Percentiles rank a stretch among this genome's conserved stretches.
These are phyloP conservation scores for Penicillium robsamsonii DNA, from an alignment of 495 filamentous ascomycete genomes.

Conservation along the genomic window DNA sequence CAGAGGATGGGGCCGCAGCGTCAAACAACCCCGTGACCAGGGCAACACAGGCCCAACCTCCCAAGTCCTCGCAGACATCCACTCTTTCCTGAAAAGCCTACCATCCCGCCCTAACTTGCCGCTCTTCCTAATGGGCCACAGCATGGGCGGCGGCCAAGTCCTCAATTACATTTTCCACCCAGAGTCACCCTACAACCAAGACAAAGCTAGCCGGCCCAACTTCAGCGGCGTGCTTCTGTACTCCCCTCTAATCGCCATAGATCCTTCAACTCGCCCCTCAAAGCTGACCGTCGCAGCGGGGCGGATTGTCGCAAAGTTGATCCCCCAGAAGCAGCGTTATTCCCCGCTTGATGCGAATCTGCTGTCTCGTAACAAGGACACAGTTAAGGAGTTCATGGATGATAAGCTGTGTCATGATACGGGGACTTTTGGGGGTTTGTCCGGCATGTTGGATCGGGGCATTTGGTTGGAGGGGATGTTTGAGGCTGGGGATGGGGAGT, in stretches of 20 bases:
- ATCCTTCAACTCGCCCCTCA: slow-evolving; percentile 58
- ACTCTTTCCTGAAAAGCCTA: slow-evolving; percentile 54
- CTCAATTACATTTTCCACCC: slow-evolving; percentile 25
- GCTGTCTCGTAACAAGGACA: slow-evolving; percentile 61
- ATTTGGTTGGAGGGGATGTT: slow-evolving; percentile 26
- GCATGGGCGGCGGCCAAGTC: slow-evolving; percentile 76
- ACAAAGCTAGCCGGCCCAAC: slow-evolving; percentile 38
- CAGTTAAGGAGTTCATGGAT: slow-evolving; percentile 33
- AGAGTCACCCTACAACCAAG: slow-evolving; percentile 21
- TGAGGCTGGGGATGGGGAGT: slow-evolving; percentile 28
- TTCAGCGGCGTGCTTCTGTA: slow-evolving; percentile 66
- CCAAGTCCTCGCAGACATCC: slow-evolving; percentile 73
- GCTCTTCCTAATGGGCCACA: slow-evolving; percentile 84
- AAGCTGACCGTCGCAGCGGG: slow-evolving; percentile 57
- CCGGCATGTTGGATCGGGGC: slow-evolving; percentile 69
- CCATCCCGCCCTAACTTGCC: slow-evolving; percentile 49
- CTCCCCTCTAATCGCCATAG: slow-evolving; percentile 68
- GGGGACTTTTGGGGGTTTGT: slow-evolving; percentile 73
- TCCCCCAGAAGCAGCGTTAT: slow-evolving; percentile 55
- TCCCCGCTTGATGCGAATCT: slow-evolving; percentile 55
- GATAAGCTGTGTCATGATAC: slow-evolving; percentile 73
- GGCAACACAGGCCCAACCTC: slow-evolving; percentile 71
- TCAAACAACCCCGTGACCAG: slow-evolving; percentile 45
- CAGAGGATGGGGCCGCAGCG: slow-evolving; percentile 56
- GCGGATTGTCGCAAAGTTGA: slow-evolving; percentile 58